These are phyloP conservation scores for Populus hybrid DNA, from an alignment of 441 rosid genomes.

Conservation along the genomic window DNA sequence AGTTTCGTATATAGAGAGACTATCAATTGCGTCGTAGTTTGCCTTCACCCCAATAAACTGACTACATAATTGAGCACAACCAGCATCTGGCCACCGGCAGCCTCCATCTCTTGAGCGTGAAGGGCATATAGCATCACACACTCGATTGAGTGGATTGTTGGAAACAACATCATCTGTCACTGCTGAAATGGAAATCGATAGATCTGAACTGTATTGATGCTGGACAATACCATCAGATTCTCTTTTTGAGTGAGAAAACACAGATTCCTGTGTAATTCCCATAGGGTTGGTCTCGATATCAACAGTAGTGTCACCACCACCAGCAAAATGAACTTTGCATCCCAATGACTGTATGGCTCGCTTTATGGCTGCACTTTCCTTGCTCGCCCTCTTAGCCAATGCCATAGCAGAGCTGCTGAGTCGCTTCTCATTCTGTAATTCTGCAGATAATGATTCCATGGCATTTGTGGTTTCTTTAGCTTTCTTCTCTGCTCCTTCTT, in stretches of 20 bases:
- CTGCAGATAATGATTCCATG: slow-evolving; percentile 62
- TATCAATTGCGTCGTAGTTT: slow-evolving; percentile 85
- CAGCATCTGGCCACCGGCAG: slow-evolving; percentile 91
- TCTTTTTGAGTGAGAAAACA: slow-evolving; percentile 32
- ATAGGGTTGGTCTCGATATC: slow-evolving; percentile 47
- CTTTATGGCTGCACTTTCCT: slow-evolving; percentile 69
- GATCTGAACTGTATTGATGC: slow-evolving; percentile 55
- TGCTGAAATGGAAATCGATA: slow-evolving; percentile 70
- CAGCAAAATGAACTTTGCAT: slow-evolving; percentile 74
- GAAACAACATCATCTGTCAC: slow-evolving; percentile 49
- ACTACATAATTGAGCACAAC: slow-evolving; percentile 85
- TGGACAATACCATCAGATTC: slow-evolving; percentile 25
- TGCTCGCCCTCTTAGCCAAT: slow-evolving; percentile 66
- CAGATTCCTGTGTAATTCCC: slow-evolving; percentile 24
- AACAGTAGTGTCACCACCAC: slow-evolving; percentile 55
- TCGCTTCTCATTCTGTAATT: slow-evolving; percentile 69
- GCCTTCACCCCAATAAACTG: slow-evolving; percentile 86
- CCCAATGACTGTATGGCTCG: slow-evolving; percentile 86
- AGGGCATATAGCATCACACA: slow-evolving; percentile 81
- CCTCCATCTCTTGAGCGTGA: slow-evolving; percentile 68
- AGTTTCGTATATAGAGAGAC: slow-evolving; percentile 68
- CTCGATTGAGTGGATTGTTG: slow-evolving; percentile 33
- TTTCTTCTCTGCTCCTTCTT: slow-evolving; percentile 74
- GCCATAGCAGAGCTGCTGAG: slow-evolving; percentile 56
- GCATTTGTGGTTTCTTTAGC: slow-evolving; percentile 49